Evolutionary conservation across 108 stramenopile genomes (phyloP), one percentile per base, ranked within the genome.

Genomic region (Nannochloropsis oceanica): DNA sequence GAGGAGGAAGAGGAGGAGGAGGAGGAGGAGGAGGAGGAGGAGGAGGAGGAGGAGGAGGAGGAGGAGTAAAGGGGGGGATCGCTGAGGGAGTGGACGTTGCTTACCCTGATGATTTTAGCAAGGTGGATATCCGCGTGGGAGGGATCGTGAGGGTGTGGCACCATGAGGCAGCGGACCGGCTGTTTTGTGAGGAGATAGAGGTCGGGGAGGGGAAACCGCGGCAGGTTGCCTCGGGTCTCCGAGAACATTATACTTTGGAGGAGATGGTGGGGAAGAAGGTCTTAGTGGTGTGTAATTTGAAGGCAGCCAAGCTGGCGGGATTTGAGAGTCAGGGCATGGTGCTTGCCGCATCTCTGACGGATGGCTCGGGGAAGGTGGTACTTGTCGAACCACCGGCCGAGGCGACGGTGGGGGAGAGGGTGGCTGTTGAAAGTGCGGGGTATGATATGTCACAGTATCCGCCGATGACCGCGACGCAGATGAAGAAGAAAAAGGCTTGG

Each of bases 141-240:
- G 43, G 43, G 84, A 88, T 88, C 11, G 79, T 81, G 22, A 88
- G 82, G 84, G 95, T 97, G 26, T 99, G 97, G 97, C 85, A 94
- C 80, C 99, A 99, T 89, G 94, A 95, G 42, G 94, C 94, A 24
- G 95, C 97, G 26, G 98, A 99, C 27, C 97, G 95, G 83, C 87
- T 99, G 11, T 97, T 95, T 87, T 99, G 99, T 86, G 99, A 99
- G 90, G 96, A 98, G 88, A 97, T 99, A 87, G 97, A 99, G 83
- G 86, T 93, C 26, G 99, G 99, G 18, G 97, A 99, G 87, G 91
- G 43, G 34, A 89, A 87, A 27, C 94, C 96, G 25, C 93, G 99
- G 82, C 90, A 91, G 86, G 96, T 97, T 88, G 96, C 96, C 25
- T 95, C 94, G 27, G 97, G 97, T 24, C 91, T 99, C 25, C 83